phyloP scores from a whole-genome alignment of 495 filamentous ascomycete genomes.

The Aspergillus baeticus region DNA sequence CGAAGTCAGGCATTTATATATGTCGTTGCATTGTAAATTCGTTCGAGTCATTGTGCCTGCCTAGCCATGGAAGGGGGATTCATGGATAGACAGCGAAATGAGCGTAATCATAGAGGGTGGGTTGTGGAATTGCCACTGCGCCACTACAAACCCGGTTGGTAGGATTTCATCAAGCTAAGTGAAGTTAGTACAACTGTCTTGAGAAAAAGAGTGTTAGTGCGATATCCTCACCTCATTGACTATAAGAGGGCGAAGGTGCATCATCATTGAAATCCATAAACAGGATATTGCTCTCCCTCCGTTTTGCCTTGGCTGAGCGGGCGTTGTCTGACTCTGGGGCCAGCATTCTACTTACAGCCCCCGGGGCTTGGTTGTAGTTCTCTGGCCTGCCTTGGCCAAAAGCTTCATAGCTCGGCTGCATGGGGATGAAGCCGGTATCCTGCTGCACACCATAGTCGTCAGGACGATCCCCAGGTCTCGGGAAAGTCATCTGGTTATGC shows the following conservation, averaged over 20 bases:
- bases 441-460: conserved; percentile 30
- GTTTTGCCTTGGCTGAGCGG: conserved; percentile 48
- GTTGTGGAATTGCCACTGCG: not conserved
- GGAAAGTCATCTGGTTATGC: conserved; percentile 62
- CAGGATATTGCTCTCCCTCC: conserved; percentile 59
- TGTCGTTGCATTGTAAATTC: conserved; percentile 23
- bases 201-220: not conserved
- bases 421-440: conserved; percentile 61
- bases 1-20: conserved; percentile 8
- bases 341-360: conserved; percentile 42
- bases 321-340: conserved; percentile 35
- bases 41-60: conserved; percentile 30
- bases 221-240: conserved; percentile 24
- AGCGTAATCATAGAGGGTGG: too few species aligned
- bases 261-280: conserved; percentile 46
- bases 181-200: conserved; percentile 2
- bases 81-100: too few species aligned
- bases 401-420: conserved; percentile 60
- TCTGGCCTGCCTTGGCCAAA: conserved; percentile 22
- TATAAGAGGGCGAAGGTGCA: conserved; percentile 21
- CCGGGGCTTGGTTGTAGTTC: conserved; percentile 25
- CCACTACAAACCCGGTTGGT: not conserved
- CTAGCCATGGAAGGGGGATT: too few species aligned
- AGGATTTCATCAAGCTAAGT: conserved; percentile 1
- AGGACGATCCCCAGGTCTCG: conserved; percentile 21